A percentile compares a stretch with the other conserved stretches of the same genome.
Conservation (phyloP, 2,329 filamentous ascomycete genomes). For the Bimuria novae-zelandiae region DNA sequence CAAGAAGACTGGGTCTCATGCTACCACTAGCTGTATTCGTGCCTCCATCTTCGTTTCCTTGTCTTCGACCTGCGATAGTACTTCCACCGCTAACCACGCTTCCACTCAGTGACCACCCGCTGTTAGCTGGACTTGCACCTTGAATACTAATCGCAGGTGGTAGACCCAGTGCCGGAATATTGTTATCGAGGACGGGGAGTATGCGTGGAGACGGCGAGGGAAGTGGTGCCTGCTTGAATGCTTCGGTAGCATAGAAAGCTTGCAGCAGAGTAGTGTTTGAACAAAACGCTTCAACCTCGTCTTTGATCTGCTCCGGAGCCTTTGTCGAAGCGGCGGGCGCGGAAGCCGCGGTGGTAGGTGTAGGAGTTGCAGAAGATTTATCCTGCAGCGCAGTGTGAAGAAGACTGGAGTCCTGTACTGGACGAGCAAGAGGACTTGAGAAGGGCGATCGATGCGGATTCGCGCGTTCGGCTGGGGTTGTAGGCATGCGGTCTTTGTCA, state of each 20-base stretch:
- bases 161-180: conserved; percentile 50
- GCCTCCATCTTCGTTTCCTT: conserved; percentile 30
- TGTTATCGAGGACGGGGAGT: conserved; percentile 39
- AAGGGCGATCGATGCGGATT: conserved; percentile 41
- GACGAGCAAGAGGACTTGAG: conserved; percentile 41
- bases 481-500: conserved; percentile 30
- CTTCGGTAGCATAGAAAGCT: conserved; percentile 48
- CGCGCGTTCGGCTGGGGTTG: conserved; percentile 36
- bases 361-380: conserved; percentile 16
- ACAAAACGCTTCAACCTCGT: conserved; percentile 53
- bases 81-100: conserved; percentile 23
- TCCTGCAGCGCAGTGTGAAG: conserved; percentile 37
- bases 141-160: conserved; percentile 47
- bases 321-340: conserved; percentile 11
- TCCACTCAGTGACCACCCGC: conserved; percentile 33
- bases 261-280: conserved; percentile 45
- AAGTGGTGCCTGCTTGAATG: conserved; percentile 33
- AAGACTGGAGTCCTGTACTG: conserved; percentile 42
- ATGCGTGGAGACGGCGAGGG: conserved; percentile 48
- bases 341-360: conserved; percentile 9
- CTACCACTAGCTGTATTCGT: conserved; percentile 2
- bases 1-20: conserved; percentile 15
- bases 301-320: conserved; percentile 49
- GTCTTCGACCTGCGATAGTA: conserved; percentile 36
- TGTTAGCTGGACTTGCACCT: conserved; percentile 38